Evolutionary conservation across 257 asterid genomes (phyloP).

Genomic region (Fraxinus quadrangulata): DNA sequence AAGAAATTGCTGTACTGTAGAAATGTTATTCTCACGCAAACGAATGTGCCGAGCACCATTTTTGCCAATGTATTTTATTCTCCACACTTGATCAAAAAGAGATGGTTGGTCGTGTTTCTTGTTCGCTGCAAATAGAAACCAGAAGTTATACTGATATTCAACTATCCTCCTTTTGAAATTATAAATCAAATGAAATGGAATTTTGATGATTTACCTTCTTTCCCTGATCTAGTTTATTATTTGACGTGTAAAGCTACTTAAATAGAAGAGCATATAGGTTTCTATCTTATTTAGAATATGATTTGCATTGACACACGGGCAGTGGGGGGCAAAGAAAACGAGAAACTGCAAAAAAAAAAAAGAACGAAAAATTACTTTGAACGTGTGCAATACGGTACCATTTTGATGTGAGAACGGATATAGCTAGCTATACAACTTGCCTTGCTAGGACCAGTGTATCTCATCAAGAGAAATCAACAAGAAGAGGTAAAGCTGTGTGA

Average conservation of each 20-base stretch:
- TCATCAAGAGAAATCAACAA: too few relatives aligned
- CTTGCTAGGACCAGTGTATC: too few relatives aligned
- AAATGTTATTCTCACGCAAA: conserved; percentile 15
- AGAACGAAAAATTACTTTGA: too few relatives aligned
- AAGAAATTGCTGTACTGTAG: conserved; percentile 38
- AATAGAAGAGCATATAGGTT: background rate
- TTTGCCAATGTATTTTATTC: conserved; percentile 29
- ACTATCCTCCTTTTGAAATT: background rate
- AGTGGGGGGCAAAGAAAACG: background rate
- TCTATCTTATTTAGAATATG: too few relatives aligned
- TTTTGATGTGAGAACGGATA: too few relatives aligned
- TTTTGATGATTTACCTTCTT: background rate
- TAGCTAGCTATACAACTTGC: too few relatives aligned
- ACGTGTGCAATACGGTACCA: background rate
- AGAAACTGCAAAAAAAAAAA: too few relatives aligned
- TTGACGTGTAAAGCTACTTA: background rate
- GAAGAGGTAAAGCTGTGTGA: too few relatives aligned
- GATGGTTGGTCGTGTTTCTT: conserved; percentile 25
- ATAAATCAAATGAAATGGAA: background rate
- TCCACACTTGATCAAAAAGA: conserved; percentile 37
- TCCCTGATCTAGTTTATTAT: background rate
- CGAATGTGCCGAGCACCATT: conserved; percentile 21
- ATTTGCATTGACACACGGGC: background rate
- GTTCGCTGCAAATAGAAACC: conserved; percentile 29
- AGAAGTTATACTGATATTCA: conserved; percentile 14